phyloP scores from a whole-genome alignment of 2,329 filamentous ascomycete species.

The Pseudogymnoascus sp. region DNA sequence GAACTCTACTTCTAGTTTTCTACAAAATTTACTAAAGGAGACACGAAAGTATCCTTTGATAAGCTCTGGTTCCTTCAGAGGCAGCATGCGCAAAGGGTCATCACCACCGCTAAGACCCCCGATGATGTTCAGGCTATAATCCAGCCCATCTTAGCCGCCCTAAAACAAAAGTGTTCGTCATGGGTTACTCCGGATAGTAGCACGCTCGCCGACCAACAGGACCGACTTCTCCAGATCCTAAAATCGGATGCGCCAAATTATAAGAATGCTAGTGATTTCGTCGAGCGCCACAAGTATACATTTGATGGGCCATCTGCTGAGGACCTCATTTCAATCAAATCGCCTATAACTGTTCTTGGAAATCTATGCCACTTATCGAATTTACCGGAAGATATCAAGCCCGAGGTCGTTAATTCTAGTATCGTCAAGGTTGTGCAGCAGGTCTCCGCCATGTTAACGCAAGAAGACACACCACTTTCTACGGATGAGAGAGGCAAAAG shows the following conservation, averaged over 20 bases:
- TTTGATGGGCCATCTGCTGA: conserved; percentile 34
- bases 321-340: conserved; percentile 15
- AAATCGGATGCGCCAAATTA: conserved; percentile 47
- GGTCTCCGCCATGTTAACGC: conserved; percentile 12
- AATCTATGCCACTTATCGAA: conserved; percentile 3
- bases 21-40: conserved; percentile 83
- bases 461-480: conserved; percentile 18
- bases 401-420: background rate
- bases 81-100: conserved; percentile 39
- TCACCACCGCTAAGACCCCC: background rate
- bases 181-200: background rate
- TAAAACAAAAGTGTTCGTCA: background rate
- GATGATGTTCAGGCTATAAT: conserved; percentile 3
- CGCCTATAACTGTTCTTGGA: conserved; percentile 12
- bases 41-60: conserved; percentile 70
- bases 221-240: background rate
- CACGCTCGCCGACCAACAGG: background rate
- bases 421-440: conserved; percentile 8
- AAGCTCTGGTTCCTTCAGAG: conserved; percentile 78
- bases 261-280: conserved; percentile 45
- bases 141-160: background rate
- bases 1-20: background rate
- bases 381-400: conserved; percentile 6
- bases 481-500: conserved; percentile 9
- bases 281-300: conserved; percentile 48